A percentile compares a stretch with the other conserved stretches of the same genome.
Evolutionary conservation across 2,329 filamentous ascomycete species (phyloP).

Genomic region (Ceratocystis papillata): DNA sequence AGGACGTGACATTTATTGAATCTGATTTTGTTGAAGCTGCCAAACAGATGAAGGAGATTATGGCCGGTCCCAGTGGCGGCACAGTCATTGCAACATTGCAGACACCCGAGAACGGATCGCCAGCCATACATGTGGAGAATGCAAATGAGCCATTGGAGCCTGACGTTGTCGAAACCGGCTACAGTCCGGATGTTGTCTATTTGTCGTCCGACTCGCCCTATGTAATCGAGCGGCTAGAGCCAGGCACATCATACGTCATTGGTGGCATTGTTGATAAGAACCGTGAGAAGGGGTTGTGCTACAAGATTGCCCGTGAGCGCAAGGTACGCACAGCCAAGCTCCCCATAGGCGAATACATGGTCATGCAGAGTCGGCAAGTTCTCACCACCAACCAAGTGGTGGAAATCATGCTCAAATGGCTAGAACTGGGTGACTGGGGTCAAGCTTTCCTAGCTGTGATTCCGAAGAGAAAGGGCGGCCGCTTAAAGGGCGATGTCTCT

Average conservation of each 20-base stretch:
- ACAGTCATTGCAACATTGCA: conserved; percentile 49
- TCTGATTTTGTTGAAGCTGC: conserved; percentile 64
- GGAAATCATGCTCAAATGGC: conserved; percentile 91
- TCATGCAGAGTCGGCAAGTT: conserved; percentile 77
- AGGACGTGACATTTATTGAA: conserved; percentile 59
- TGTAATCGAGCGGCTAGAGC: conserved; percentile 70
- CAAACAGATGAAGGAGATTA: conserved; percentile 53
- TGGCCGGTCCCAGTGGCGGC: conserved; percentile 49
- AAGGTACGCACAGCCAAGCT: conserved; percentile 81
- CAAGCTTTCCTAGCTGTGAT: conserved; percentile 79
- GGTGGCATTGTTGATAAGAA: conserved; percentile 95
- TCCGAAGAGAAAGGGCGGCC: conserved; percentile 78
- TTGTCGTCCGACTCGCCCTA: conserved; percentile 85
- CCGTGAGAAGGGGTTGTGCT: conserved; percentile 87
- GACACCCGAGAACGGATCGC: conserved; percentile 28
- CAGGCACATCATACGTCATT: conserved; percentile 83
- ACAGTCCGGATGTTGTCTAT: conserved; percentile 55
- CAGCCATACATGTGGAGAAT: conserved; percentile 22
- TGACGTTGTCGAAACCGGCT: conserved; percentile 31
- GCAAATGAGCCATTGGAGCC: conserved; percentile 30
- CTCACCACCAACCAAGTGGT: conserved; percentile 91
- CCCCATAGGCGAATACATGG: conserved; percentile 89
- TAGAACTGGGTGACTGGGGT: conserved; percentile 85
- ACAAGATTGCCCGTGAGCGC: conserved; percentile 62
- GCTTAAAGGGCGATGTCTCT: conserved; percentile 39